A percentile compares a stretch with the other conserved stretches of the same genome.
Conservation (phyloP, 2,329 filamentous ascomycete species). For the Kalmusia sp. region DNA sequence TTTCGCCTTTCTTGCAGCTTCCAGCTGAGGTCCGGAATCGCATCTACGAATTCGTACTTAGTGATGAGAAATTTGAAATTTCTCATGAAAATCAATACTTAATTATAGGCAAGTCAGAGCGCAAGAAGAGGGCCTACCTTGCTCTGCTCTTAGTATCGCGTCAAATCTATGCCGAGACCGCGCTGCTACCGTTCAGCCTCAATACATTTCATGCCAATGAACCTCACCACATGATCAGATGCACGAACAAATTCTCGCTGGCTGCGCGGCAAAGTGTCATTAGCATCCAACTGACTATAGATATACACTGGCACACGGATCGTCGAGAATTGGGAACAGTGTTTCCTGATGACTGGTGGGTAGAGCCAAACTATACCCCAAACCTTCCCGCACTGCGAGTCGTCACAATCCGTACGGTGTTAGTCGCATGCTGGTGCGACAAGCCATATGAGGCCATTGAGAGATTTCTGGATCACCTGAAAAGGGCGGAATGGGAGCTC, state of each 20-base stretch:
- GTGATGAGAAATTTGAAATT: neutral
- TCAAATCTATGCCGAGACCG: constrained; percentile 17
- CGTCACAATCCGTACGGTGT: too few relatives aligned
- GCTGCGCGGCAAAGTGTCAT: neutral
- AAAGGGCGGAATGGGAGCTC: too few relatives aligned
- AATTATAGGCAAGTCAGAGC: neutral
- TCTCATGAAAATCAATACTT: accelerated
- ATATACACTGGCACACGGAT: too few relatives aligned
- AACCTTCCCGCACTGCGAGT: too few relatives aligned
- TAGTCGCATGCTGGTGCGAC: too few relatives aligned
- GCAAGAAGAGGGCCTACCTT: neutral
- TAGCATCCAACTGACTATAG: too few relatives aligned
- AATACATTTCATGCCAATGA: neutral
- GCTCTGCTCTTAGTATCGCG: constrained; percentile 12
- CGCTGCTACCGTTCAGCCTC: constrained; percentile 8
- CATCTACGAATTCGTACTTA: neutral
- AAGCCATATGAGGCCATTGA: too few relatives aligned
- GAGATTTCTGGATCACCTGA: too few relatives aligned
- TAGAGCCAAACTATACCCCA: too few relatives aligned
- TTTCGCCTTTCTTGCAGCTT: neutral
- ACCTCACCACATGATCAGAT: neutral
- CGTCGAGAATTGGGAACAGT: too few relatives aligned
- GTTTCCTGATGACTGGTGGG: too few relatives aligned
- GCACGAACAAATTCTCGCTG: too few relatives aligned
- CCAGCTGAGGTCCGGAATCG: neutral